A percentile compares a stretch with the other conserved stretches of the same genome.
Conservation (phyloP, 768 basidiomycete genomes). For the Leucogyrophana mollusca region DNA sequence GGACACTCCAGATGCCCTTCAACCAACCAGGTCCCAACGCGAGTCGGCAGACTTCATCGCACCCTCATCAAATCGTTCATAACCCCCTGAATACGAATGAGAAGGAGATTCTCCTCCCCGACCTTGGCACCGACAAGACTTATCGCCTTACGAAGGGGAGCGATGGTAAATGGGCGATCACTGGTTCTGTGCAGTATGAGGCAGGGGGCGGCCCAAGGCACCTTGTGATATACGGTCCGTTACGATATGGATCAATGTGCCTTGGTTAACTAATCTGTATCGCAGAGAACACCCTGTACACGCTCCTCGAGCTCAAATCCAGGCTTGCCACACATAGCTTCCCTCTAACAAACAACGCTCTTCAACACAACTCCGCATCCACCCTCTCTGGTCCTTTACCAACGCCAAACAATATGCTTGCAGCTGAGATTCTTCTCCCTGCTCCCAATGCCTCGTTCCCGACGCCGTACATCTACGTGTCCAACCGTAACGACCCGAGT, state of each 20-base stretch:
- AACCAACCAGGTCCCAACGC: conserved; percentile 59
- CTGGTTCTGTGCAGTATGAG: conserved; percentile 46
- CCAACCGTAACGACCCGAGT: conserved; percentile 74
- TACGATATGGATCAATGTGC: background rate
- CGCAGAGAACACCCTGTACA: conserved; percentile 62
- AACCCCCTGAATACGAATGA: conserved; percentile 41
- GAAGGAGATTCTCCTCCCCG: conserved; percentile 66
- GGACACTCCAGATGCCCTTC: conserved; percentile 39
- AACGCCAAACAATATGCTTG: conserved; percentile 50
- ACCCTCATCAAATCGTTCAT: conserved; percentile 70
- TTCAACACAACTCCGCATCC: conserved; percentile 35
- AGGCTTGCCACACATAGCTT: conserved; percentile 55
- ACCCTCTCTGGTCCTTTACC: conserved; percentile 50
- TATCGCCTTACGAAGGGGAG: conserved; percentile 48
- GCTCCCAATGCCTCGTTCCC: conserved; percentile 50
- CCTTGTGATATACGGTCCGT: conserved; percentile 59
- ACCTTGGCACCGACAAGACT: conserved; percentile 73
- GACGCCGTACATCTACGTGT: conserved; percentile 62
- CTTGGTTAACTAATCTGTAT: background rate
- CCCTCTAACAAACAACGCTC: conserved; percentile 40
- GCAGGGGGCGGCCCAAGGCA: conserved; percentile 73
- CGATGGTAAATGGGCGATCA: conserved; percentile 47
- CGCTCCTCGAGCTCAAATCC: conserved; percentile 65
- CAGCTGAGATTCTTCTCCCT: conserved; percentile 69
- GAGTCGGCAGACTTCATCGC: conserved; percentile 67